Percentiles rank a stretch among this genome's conserved stretches.
Evolutionary conservation across 306 rosid species (phyloP).

Genomic region (Malus sylvestris): DNA sequence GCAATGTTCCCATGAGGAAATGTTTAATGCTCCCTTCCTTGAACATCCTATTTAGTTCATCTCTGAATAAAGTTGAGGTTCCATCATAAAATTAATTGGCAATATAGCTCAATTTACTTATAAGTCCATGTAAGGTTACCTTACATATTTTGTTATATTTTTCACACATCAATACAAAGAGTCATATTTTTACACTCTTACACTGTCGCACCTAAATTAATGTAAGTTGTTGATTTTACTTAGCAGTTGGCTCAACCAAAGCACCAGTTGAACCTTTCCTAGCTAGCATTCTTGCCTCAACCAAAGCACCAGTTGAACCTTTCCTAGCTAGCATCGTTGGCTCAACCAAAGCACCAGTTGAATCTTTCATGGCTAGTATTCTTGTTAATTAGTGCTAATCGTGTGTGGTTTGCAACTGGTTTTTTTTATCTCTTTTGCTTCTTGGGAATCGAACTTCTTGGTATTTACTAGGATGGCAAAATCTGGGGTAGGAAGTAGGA

Average conservation of each 20-base stretch:
- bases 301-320: too few relatives aligned
- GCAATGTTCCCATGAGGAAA: not conserved
- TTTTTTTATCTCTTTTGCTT: not conserved
- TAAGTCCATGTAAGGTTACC: too few relatives aligned
- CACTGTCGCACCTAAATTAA: not conserved
- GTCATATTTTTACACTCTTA: too few relatives aligned
- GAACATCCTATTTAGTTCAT: not conserved
- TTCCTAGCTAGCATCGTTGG: too few relatives aligned
- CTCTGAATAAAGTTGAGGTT: too few relatives aligned
- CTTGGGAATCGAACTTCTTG: not conserved
- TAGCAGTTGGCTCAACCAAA: too few relatives aligned
- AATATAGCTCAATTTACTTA: too few relatives aligned
- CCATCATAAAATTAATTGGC: fast-evolving
- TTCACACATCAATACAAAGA: too few relatives aligned
- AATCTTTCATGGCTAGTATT: not conserved
- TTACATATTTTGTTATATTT: too few relatives aligned
- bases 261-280: not conserved
- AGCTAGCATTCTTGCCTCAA: not conserved
- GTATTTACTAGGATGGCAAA: not conserved
- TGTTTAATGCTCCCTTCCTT: not conserved
- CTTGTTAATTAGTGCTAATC: not conserved
- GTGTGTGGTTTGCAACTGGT: not conserved
- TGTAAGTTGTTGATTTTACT: not conserved
- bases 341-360: not conserved
- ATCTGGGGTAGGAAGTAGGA: not conserved